A percentile compares a stretch with the other conserved stretches of the same genome.
These are phyloP conservation scores for Asterochloris erici DNA, from an alignment of 139 green algal genomes.

Conservation along the genomic window DNA sequence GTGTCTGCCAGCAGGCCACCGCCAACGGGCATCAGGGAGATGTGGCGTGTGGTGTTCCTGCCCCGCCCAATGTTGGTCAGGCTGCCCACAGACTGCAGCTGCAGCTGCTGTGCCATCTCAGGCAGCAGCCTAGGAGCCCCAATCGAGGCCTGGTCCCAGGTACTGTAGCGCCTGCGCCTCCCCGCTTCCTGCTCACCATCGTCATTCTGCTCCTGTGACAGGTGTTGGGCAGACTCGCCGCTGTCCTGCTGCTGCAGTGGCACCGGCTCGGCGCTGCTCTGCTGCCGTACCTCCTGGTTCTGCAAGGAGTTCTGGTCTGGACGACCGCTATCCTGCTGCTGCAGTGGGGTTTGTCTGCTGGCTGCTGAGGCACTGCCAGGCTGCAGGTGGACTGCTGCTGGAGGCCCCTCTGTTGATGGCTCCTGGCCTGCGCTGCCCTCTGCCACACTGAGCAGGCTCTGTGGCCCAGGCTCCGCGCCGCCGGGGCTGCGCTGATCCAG, in stretches of 20 bases:
- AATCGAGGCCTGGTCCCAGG: too few species aligned
- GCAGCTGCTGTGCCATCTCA: not conserved
- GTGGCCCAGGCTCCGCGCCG: too few species aligned
- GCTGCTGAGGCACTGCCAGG: not conserved
- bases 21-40: conserved; percentile 53
- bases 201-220: not conserved
- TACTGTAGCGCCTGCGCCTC: too few species aligned
- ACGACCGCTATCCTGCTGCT: conserved; percentile 2
- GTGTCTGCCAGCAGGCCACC: conserved; percentile 90
- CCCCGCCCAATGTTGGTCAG: conserved; percentile 80
- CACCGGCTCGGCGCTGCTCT: not conserved
- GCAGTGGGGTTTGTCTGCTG: not conserved
- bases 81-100: conserved; percentile 42
- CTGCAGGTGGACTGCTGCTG: not conserved
- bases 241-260: conserved; percentile 4
- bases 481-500: too few species aligned
- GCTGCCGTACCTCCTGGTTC: not conserved
- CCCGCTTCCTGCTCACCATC: not conserved
- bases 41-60: conserved; percentile 88
- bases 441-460: too few species aligned
- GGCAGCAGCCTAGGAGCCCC: not conserved
- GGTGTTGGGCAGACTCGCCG: not conserved
- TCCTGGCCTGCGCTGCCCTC: too few species aligned
- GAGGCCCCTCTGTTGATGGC: too few species aligned
- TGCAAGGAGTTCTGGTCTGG: not conserved